Percentiles rank a stretch among this genome's conserved stretches.
Conservation (phyloP, 2,329 filamentous ascomycete genomes). For the Incumbomyces delicatus region DNA sequence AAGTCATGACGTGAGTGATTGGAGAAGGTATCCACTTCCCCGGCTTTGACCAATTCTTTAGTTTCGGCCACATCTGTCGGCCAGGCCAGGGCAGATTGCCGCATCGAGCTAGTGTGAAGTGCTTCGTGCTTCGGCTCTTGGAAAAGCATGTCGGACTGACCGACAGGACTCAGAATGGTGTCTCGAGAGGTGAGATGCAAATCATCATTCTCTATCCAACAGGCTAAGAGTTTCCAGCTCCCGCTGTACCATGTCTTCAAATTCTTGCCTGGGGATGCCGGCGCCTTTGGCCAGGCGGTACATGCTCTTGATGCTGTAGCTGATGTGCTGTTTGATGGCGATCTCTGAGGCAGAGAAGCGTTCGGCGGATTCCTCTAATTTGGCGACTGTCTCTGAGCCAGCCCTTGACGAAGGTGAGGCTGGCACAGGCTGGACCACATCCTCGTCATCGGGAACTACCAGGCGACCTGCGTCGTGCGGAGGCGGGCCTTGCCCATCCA, state of each 20-base stretch:
- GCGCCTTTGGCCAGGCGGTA: slow-evolving; percentile 50
- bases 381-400: slow-evolving; percentile 42
- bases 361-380: slow-evolving; percentile 45
- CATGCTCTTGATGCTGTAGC: slow-evolving; percentile 53
- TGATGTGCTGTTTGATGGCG: slow-evolving; percentile 54
- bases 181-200: not conserved
- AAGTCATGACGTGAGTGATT: slow-evolving; percentile 3
- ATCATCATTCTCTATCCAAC: slow-evolving; percentile 34
- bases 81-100: too few species aligned
- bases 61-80: not conserved
- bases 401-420: slow-evolving; percentile 31
- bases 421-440: slow-evolving; percentile 35
- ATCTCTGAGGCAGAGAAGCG: slow-evolving; percentile 46
- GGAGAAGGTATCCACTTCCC: slow-evolving; percentile 1
- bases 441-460: slow-evolving; percentile 15
- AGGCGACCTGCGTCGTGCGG: not conserved
- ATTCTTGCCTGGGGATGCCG: slow-evolving; percentile 50
- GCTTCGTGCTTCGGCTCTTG: too few species aligned
- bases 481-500: slow-evolving; percentile 13
- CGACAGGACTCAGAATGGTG: too few species aligned
- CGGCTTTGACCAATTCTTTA: not conserved
- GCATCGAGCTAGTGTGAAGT: too few species aligned
- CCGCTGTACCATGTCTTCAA: slow-evolving; percentile 48
- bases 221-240: slow-evolving; percentile 51
- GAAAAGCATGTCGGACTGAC: too few species aligned